Conservation (phyloP, 208 protist genomes). For the Paratrypanosoma confusum region DNA sequence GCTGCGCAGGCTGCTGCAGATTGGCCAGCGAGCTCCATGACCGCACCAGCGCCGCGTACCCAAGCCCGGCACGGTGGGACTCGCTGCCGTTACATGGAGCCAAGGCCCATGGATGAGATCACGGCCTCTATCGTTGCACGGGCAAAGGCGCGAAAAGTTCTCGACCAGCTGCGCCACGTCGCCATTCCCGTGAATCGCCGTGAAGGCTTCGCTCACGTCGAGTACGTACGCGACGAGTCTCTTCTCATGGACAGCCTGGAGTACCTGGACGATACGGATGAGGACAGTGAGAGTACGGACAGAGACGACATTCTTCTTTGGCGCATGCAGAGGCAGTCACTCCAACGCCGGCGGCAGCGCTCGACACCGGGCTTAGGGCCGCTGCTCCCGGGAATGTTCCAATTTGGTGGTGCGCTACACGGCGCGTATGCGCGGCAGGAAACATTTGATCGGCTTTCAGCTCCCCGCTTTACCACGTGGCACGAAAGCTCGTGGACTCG, state of each 20-base stretch:
- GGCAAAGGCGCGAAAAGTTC: slow-evolving; percentile 48
- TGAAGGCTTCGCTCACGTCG: slow-evolving; percentile 19
- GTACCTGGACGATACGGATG: slow-evolving; percentile 1
- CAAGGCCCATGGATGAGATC: slow-evolving; percentile 45
- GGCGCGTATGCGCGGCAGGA: slow-evolving; percentile 3
- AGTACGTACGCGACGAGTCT: slow-evolving; percentile 8
- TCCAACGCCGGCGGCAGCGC: no score
- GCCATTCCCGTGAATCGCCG: slow-evolving; percentile 69
- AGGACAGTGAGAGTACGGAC: not conserved
- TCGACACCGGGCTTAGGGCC: no score
- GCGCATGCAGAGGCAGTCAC: no score
- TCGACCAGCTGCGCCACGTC: slow-evolving; percentile 45
- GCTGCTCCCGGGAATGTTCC: slow-evolving; percentile 12
- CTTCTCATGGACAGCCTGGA: slow-evolving; percentile 6
- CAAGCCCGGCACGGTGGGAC: no score
- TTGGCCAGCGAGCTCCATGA: no score
- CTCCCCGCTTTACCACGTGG: slow-evolving; percentile 5
- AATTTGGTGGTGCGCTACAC: slow-evolving; percentile 5
- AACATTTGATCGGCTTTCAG: slow-evolving; percentile 11
- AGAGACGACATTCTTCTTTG: no score
- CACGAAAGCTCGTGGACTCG: no score
- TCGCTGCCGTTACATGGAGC: slow-evolving; percentile 28
- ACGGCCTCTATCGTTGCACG: slow-evolving; percentile 48
- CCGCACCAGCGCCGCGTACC: no score
- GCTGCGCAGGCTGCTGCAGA: no score